phyloP scores from a whole-genome alignment of 2,329 filamentous ascomycete species.

The Pestalotiopsis sp. region DNA sequence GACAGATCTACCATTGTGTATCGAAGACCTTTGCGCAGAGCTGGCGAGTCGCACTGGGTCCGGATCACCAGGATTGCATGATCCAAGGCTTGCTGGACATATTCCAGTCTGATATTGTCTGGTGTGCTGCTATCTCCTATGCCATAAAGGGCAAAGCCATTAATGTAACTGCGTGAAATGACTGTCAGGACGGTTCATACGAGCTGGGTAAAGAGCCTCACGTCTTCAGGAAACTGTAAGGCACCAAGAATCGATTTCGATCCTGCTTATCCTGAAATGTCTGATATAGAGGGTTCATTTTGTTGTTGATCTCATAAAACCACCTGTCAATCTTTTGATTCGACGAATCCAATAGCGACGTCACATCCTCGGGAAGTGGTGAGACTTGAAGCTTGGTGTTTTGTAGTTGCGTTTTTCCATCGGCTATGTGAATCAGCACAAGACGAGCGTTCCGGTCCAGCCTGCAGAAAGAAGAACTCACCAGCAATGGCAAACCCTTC shows the following conservation, averaged over 20 bases:
- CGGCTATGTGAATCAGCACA: background rate
- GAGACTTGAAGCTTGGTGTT: background rate
- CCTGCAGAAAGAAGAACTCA: background rate
- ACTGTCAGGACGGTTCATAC: too few species aligned
- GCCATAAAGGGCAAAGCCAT: conserved; percentile 6
- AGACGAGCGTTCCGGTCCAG: background rate
- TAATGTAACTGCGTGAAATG: conserved; percentile 3
- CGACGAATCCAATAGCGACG: background rate
- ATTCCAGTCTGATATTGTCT: background rate
- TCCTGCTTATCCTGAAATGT: conserved; percentile 4
- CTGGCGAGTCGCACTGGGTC: background rate
- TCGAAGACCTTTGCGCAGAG: background rate
- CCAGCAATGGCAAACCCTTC: conserved; percentile 6
- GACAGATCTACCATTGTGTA: background rate
- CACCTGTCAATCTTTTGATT: conserved; percentile 7
- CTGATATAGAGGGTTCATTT: conserved; percentile 9
- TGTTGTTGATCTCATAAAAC: conserved; percentile 11
- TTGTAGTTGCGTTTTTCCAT: conserved; percentile 4
- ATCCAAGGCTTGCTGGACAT: conserved; percentile 2
- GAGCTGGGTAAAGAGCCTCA: background rate
- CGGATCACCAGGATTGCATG: conserved; percentile 1
- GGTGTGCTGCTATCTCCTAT: background rate
- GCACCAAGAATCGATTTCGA: conserved; percentile 8
- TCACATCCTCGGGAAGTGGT: background rate
- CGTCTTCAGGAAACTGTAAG: conserved; percentile 4